phyloP scores from a whole-genome alignment of 352 stramenopile genomes.

The Stephanocyclus meneghinianus region DNA sequence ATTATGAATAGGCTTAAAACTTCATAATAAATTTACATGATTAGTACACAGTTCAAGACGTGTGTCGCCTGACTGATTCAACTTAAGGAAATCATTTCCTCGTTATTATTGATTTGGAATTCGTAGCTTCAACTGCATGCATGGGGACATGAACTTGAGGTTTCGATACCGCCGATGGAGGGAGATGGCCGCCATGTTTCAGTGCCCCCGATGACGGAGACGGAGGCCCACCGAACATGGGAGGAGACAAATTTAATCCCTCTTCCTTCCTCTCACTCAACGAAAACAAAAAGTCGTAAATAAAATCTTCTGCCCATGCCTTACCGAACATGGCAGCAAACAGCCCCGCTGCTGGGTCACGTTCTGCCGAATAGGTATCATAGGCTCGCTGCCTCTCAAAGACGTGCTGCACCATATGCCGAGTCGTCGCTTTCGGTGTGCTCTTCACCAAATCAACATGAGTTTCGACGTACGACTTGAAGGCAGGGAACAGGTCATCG shows the following conservation, averaged over 20 bases:
- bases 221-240: conserved; percentile 32
- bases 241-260: conserved; percentile 39
- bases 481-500: conserved; percentile 73
- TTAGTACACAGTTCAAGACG: neutral
- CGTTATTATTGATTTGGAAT: conserved; percentile 1
- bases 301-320: conserved; percentile 79
- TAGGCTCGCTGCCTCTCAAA: conserved; percentile 72
- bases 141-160: neutral
- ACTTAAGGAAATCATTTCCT: neutral
- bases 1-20: neutral
- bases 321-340: conserved; percentile 82
- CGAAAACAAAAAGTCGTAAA: conserved; percentile 82
- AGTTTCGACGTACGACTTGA: conserved; percentile 69
- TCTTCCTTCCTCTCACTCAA: conserved; percentile 53
- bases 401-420: conserved; percentile 43
- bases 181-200: neutral
- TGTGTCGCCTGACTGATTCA: neutral
- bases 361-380: conserved; percentile 78
- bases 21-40: conserved; percentile 8
- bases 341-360: conserved; percentile 76
- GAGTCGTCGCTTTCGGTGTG: conserved; percentile 9
- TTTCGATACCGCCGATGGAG: neutral
- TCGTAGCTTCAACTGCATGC: neutral
- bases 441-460: conserved; percentile 55
- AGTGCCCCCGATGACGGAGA: neutral